A percentile compares a stretch with the other conserved stretches of the same genome.
Conservation (phyloP, 495 filamentous ascomycete genomes). For the Penicillium ochrochloron region DNA sequence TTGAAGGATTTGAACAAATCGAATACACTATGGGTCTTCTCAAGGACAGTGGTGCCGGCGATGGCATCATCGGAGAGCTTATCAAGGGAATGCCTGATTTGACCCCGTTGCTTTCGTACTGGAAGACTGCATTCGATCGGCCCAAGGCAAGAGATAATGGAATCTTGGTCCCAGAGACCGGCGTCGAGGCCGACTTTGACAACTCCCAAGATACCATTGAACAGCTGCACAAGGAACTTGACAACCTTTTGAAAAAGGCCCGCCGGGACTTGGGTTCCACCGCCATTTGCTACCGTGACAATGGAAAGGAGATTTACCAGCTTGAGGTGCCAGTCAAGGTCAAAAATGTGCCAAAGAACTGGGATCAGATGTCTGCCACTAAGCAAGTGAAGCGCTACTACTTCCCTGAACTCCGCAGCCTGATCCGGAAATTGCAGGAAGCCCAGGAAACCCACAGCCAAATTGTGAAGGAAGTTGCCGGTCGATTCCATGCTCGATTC, state of each 20-base stretch:
- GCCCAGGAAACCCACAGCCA: slow-evolving; percentile 93
- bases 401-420: slow-evolving; percentile 75
- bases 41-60: slow-evolving; percentile 66
- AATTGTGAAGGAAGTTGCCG: slow-evolving; percentile 84
- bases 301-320: slow-evolving; percentile 97
- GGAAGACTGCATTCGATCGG: slow-evolving; percentile 94
- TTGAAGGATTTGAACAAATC: slow-evolving; percentile 98
- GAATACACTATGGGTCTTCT: slow-evolving; percentile 87
- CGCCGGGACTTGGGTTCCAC: slow-evolving; percentile 67
- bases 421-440: slow-evolving; percentile 87
- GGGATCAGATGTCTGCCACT: slow-evolving; percentile 97
- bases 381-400: slow-evolving; percentile 93
- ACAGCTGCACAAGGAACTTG: slow-evolving; percentile 69
- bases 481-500: slow-evolving; percentile 84
- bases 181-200: slow-evolving; percentile 93
- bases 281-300: slow-evolving; percentile 82
- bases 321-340: slow-evolving; percentile 87
- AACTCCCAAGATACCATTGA: slow-evolving; percentile 78
- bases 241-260: slow-evolving; percentile 70
- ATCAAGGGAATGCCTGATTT: slow-evolving; percentile 86
- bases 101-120: slow-evolving; percentile 69
- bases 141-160: slow-evolving; percentile 75
- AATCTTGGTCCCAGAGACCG: slow-evolving; percentile 82
- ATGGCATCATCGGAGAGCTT: slow-evolving; percentile 83
- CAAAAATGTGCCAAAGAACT: slow-evolving; percentile 79